Conservation (phyloP, 345 rosid species). For the Nasturtium officinale region DNA sequence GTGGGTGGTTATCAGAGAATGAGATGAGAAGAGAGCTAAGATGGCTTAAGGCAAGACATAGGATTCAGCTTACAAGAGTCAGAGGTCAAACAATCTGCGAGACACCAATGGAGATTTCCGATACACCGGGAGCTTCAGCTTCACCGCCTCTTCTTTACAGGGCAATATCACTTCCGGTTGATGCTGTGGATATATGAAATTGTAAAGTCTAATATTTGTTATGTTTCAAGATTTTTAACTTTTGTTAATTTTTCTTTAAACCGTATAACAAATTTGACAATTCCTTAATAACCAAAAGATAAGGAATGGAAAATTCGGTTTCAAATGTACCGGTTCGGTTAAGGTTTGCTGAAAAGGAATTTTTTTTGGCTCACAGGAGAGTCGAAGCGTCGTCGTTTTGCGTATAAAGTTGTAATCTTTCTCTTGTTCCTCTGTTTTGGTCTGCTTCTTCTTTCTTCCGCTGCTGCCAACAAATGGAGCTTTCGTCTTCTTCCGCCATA, state of each 20-base stretch:
- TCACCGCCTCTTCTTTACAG: conserved; percentile 68
- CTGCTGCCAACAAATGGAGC: conserved; percentile 34
- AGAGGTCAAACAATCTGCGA: conserved; percentile 47
- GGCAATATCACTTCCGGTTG: conserved; percentile 88
- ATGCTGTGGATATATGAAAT: conserved; percentile 67
- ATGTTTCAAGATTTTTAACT: not conserved
- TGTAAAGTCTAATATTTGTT: conserved; percentile 17
- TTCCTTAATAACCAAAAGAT: too few relatives aligned
- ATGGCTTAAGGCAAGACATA: conserved; percentile 89
- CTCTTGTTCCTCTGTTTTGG: conserved; percentile 6
- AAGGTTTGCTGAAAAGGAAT: too few relatives aligned
- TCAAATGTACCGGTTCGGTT: not conserved
- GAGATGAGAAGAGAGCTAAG: conserved; percentile 81
- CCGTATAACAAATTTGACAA: conserved; percentile 22
- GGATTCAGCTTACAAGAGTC: conserved; percentile 61
- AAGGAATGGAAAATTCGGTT: not conserved
- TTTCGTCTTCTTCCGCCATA: conserved; percentile 33
- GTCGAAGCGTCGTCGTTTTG: not conserved
- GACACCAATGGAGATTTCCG: conserved; percentile 34
- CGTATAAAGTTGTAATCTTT: not conserved
- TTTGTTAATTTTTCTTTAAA: not conserved
- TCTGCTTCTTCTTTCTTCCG: conserved; percentile 8
- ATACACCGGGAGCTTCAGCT: conserved; percentile 47
- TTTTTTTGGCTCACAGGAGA: too few relatives aligned
- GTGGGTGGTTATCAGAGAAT: conserved; percentile 50